Conservation (phyloP, 2,329 filamentous ascomycete genomes). For the Fusarium citri region DNA sequence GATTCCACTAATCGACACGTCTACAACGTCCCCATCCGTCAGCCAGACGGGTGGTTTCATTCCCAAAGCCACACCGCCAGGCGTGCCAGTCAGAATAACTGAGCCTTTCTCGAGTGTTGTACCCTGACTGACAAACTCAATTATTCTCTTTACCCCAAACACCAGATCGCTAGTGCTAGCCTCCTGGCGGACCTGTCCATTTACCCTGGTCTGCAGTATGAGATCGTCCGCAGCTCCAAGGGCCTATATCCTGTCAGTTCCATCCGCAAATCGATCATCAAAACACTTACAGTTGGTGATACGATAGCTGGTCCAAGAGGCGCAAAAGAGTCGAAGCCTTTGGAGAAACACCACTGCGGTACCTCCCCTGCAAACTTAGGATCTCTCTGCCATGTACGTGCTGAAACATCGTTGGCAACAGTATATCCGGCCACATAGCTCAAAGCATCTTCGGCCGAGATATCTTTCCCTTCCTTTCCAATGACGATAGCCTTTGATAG, state of each 20-base stretch:
- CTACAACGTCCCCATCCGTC: conserved; percentile 15
- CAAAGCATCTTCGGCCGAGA: conserved; percentile 11
- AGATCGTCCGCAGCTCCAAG: conserved; percentile 12
- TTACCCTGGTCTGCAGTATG: conserved; percentile 13
- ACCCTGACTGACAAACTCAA: conserved; percentile 15
- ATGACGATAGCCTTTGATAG: no score
- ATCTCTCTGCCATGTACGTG: conserved; percentile 14
- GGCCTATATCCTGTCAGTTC: no score
- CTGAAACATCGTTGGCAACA: conserved; percentile 20
- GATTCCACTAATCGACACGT: conserved; percentile 19
- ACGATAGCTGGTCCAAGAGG: conserved; percentile 16
- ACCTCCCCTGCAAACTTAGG: no score
- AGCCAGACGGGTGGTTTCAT: conserved; percentile 19
- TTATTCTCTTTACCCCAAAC: conserved; percentile 5
- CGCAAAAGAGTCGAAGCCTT: conserved; percentile 24
- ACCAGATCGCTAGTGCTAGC: conserved; percentile 13
- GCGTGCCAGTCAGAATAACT: conserved; percentile 23
- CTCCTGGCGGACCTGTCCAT: conserved; percentile 20
- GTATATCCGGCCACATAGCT: conserved; percentile 19
- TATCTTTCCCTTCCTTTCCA: conserved; percentile 18
- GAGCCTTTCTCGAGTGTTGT: conserved; percentile 19
- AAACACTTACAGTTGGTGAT: no score
- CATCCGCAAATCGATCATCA: no score
- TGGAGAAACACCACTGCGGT: conserved; percentile 25
- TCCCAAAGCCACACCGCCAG: conserved; percentile 17